Conservation (phyloP, 768 basidiomycete genomes). For the Chalciporus pseudorubinellus region DNA sequence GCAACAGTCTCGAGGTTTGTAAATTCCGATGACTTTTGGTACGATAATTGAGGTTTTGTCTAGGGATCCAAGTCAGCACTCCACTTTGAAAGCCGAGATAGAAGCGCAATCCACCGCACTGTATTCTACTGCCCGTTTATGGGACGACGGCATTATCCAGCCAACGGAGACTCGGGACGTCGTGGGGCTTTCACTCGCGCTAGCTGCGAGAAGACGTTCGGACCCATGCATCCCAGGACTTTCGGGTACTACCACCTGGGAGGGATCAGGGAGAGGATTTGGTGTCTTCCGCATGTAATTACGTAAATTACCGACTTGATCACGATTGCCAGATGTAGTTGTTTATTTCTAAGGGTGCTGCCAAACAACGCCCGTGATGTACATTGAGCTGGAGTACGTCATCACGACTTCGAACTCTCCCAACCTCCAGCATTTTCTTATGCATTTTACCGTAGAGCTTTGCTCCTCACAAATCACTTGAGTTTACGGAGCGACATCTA, state of each 20-base stretch:
- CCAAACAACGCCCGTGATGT: slow-evolving; percentile 21
- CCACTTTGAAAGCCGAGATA: slow-evolving; percentile 73
- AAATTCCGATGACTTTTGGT: not conserved
- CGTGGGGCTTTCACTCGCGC: slow-evolving; percentile 80
- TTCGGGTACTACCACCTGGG: slow-evolving; percentile 56
- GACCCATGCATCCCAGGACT: slow-evolving; percentile 8
- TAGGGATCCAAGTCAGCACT: slow-evolving; percentile 80
- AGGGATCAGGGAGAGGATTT: slow-evolving; percentile 67
- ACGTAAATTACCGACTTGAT: slow-evolving; percentile 6
- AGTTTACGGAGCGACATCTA: not conserved
- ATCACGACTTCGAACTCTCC: not conserved
- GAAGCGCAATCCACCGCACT: slow-evolving; percentile 85
- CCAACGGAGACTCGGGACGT: slow-evolving; percentile 88
- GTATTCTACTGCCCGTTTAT: slow-evolving; percentile 89
- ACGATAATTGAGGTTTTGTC: not conserved
- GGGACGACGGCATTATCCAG: slow-evolving; percentile 91
- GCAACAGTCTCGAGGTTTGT: slow-evolving; percentile 76
- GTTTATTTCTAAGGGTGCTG: slow-evolving; percentile 18
- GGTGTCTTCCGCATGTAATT: slow-evolving; percentile 88
- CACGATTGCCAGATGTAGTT: slow-evolving; percentile 26
- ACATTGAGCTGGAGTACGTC: not conserved
- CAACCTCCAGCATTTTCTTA: not conserved
- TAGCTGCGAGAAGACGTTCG: slow-evolving; percentile 54
- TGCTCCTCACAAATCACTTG: not conserved
- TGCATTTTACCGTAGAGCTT: not conserved